These are phyloP conservation scores for Trichoderma afroharzianum DNA, from an alignment of 2,329 filamentous ascomycete species.

Conservation along the genomic window DNA sequence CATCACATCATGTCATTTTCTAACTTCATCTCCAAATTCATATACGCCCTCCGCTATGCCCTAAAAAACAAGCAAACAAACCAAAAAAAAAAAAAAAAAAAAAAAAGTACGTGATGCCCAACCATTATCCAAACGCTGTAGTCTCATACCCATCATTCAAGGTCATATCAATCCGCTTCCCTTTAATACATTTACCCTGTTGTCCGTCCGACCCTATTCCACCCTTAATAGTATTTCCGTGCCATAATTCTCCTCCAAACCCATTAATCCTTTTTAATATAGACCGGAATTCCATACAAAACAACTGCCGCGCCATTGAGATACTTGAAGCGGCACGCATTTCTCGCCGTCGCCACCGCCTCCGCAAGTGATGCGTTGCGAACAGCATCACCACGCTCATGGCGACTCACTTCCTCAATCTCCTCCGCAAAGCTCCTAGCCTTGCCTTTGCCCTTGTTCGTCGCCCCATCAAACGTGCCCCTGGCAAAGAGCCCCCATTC, in stretches of 20 bases:
- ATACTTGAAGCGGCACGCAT: constrained; percentile 82
- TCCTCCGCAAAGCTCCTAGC: constrained; percentile 26
- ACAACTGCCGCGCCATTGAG: constrained; percentile 91
- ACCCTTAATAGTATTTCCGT: background rate
- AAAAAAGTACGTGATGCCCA: background rate
- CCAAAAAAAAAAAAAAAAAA: too few species aligned
- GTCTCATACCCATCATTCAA: background rate
- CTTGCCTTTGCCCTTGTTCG: constrained; percentile 27
- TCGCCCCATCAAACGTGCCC: constrained; percentile 42
- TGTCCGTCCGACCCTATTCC: background rate
- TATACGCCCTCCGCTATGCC: background rate
- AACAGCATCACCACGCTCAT: constrained; percentile 22
- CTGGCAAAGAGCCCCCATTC: constrained; percentile 72
- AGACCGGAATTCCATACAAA: constrained; percentile 93
- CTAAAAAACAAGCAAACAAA: background rate
- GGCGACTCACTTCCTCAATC: constrained; percentile 8
- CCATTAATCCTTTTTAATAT: constrained; percentile 47
- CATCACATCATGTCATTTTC: background rate
- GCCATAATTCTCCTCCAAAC: background rate
- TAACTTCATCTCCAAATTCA: background rate
- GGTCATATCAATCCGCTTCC: background rate
- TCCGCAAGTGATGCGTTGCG: constrained; percentile 60
- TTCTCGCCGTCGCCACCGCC: constrained; percentile 71
- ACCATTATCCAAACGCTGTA: background rate
- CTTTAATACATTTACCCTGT: background rate